Evolutionary conservation across 192 early-diverging fungal species (phyloP).

Genomic region (Chytriomyces confervae): DNA sequence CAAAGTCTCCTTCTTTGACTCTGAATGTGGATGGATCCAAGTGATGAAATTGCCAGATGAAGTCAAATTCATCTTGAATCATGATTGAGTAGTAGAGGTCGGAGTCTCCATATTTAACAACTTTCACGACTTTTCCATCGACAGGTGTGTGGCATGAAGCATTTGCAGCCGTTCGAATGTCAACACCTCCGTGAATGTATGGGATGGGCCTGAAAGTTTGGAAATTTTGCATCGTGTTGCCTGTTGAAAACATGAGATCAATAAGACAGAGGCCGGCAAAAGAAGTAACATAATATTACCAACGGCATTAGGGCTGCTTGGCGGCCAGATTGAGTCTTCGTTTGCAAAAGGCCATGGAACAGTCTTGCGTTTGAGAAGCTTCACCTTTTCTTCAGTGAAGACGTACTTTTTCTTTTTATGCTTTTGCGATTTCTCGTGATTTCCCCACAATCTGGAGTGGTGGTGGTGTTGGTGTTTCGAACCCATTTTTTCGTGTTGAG

Average conservation of each 20-base stretch:
- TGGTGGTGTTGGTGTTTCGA: background rate
- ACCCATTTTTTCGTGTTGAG: background rate
- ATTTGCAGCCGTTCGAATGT: slow-evolving; percentile 18
- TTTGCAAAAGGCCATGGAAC: slow-evolving; percentile 29
- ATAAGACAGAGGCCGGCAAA: background rate
- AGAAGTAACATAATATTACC: background rate
- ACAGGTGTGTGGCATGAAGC: slow-evolving; percentile 20
- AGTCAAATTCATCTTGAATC: slow-evolving; percentile 28
- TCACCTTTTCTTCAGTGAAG: slow-evolving; percentile 14
- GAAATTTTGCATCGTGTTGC: background rate
- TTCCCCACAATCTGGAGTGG: background rate
- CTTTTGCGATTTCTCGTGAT: background rate
- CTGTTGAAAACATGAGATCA: background rate
- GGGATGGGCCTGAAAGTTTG: slow-evolving; percentile 10
- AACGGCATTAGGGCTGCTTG: slow-evolving; percentile 8
- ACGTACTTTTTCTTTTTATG: slow-evolving; percentile 1
- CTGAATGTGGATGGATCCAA: slow-evolving; percentile 8
- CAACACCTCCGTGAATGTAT: slow-evolving; percentile 20
- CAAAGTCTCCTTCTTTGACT: slow-evolving; percentile 25
- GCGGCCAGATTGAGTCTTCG: slow-evolving; percentile 13
- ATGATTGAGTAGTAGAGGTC: slow-evolving; percentile 23
- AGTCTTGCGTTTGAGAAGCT: background rate
- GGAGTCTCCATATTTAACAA: slow-evolving; percentile 1
- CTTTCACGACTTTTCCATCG: slow-evolving; percentile 21
- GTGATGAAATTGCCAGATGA: slow-evolving; percentile 32